Evolutionary conservation across 2,329 filamentous ascomycete species (phyloP).

Genomic region (Akanthomyces lecanii): DNA sequence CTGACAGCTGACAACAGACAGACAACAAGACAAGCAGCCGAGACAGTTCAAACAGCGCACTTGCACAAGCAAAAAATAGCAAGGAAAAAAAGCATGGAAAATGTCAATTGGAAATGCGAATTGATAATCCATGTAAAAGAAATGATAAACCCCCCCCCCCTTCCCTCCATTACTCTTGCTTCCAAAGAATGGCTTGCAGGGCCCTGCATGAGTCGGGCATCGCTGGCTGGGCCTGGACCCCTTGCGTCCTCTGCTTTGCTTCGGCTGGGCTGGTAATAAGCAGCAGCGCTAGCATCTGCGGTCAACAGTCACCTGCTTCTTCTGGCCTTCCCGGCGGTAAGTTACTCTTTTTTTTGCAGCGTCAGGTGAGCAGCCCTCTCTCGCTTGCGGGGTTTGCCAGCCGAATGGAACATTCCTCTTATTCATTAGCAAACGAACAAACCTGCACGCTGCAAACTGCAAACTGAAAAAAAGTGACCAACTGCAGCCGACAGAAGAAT

Average conservation of each 20-base stretch:
- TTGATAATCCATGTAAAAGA: neutral
- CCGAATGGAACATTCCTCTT: neutral
- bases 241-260: too few relatives aligned
- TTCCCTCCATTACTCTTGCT: neutral
- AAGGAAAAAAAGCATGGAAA: neutral
- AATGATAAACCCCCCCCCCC: too few relatives aligned
- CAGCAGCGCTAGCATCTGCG: neutral
- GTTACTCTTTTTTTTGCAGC: neutral
- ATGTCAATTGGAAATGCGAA: too few relatives aligned
- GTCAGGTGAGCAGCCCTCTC: neutral
- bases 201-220: constrained; percentile 4
- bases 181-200: neutral
- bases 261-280: too few relatives aligned
- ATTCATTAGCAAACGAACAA: neutral
- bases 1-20: neutral
- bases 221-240: neutral
- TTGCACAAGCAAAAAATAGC: too few relatives aligned
- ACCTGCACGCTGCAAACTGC: neutral
- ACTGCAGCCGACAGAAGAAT: neutral
- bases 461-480: neutral
- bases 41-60: neutral
- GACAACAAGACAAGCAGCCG: neutral
- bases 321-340: neutral
- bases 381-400: neutral
- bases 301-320: neutral